Percentiles rank a stretch among this genome's conserved stretches.
Conservation (phyloP, 768 basidiomycete species). For the Naganishia friedmannii region DNA sequence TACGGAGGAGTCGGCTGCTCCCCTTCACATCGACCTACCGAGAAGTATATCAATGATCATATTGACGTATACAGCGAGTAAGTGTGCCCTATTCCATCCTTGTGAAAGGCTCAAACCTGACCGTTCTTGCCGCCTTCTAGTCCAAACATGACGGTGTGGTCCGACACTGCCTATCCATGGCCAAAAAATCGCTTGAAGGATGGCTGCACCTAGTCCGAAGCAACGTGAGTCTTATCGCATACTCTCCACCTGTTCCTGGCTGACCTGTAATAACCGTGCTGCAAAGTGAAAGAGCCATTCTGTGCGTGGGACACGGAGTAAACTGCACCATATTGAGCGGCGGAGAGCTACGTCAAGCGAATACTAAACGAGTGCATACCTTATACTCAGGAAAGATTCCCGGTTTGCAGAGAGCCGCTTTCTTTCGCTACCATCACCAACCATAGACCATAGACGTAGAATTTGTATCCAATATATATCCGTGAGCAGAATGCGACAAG, state of each 20-base stretch:
- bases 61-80: conserved; percentile 11
- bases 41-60: conserved; percentile 22
- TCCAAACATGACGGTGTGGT: conserved; percentile 16
- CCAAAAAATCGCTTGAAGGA: conserved; percentile 10
- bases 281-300: too few species aligned
- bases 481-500: neutral
- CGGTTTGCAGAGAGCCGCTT: neutral
- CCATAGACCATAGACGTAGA: conserved; percentile 4
- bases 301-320: neutral
- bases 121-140: neutral
- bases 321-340: neutral
- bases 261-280: neutral
- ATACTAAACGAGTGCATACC: neutral
- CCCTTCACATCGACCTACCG: conserved; percentile 12
- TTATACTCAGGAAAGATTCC: neutral
- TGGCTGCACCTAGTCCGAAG: neutral
- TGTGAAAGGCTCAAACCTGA: too few species aligned
- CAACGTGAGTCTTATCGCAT: neutral
- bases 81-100: neutral
- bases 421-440: too few species aligned
- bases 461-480: conserved; percentile 6
- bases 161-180: conserved; percentile 18
- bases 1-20: conserved; percentile 13
- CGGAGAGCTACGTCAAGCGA: too few species aligned
- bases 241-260: neutral